Percentiles rank a stretch among this genome's conserved stretches.
These are phyloP conservation scores for Aspergillaceae sp. DNA, from an alignment of 2,329 filamentous ascomycete species.

Conservation along the genomic window DNA sequence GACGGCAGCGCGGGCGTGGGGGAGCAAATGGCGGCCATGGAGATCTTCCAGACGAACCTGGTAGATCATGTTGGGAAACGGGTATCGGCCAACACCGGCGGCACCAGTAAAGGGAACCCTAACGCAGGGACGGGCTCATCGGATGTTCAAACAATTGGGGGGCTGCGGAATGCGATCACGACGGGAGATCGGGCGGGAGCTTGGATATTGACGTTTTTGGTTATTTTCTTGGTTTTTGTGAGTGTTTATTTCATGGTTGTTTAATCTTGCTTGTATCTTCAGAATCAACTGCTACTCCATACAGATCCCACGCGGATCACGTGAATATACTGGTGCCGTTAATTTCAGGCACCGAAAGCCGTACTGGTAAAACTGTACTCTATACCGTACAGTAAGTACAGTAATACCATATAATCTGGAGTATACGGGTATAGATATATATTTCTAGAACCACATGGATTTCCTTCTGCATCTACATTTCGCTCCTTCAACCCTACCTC, in stretches of 20 bases:
- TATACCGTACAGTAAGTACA: background rate
- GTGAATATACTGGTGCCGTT: background rate
- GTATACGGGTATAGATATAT: background rate
- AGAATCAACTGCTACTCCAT: background rate
- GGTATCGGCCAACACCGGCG: constrained; percentile 43
- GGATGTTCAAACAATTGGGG: constrained; percentile 8
- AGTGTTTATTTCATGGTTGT: constrained; percentile 16
- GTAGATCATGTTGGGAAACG: constrained; percentile 33
- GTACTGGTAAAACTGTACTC: background rate
- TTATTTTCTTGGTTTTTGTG: constrained; percentile 12
- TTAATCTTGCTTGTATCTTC: background rate
- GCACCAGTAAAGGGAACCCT: constrained; percentile 43
- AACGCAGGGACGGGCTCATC: constrained; percentile 31
- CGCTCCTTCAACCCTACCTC: too few relatives aligned
- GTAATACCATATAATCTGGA: background rate
- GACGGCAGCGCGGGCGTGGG: constrained; percentile 57
- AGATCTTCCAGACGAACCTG: constrained; percentile 53
- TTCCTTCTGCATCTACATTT: too few relatives aligned
- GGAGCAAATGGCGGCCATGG: constrained; percentile 62
- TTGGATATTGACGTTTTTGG: constrained; percentile 14
- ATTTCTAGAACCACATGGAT: background rate
- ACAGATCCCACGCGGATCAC: background rate
- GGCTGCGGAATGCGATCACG: constrained; percentile 6
- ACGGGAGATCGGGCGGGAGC: constrained; percentile 16
- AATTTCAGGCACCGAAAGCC: background rate